These are phyloP conservation scores for Lactuca saligna DNA, from an alignment of 129 eudicot genomes.

Conservation along the genomic window DNA sequence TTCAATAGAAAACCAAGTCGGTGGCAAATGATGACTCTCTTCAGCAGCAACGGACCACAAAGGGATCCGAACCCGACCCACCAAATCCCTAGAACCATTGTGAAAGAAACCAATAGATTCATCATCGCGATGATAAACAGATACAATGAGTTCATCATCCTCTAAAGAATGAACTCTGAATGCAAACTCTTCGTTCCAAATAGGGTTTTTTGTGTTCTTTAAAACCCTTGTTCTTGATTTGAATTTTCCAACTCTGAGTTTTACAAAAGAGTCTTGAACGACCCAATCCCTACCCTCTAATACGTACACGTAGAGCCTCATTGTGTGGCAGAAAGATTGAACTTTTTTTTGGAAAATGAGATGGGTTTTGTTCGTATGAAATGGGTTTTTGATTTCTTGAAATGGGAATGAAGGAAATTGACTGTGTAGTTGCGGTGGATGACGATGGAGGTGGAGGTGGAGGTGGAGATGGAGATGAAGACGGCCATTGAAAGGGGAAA, in stretches of 20 bases:
- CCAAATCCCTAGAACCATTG: constrained; percentile 39
- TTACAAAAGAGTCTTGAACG: constrained; percentile 47
- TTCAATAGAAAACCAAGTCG: constrained; percentile 82
- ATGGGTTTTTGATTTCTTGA: constrained; percentile 10
- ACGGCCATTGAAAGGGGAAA: constrained; percentile 36
- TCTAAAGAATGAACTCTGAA: constrained; percentile 62
- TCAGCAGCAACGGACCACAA: constrained; percentile 60
- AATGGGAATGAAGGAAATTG: neutral
- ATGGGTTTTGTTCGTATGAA: constrained; percentile 5
- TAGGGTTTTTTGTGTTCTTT: constrained; percentile 49
- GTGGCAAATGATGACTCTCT: constrained; percentile 55
- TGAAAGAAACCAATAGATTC: constrained; percentile 44
- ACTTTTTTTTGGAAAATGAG: neutral
- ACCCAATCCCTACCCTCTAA: constrained; percentile 61
- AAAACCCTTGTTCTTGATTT: constrained; percentile 69
- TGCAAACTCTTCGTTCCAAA: constrained; percentile 94
- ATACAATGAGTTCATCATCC: constrained; percentile 64
- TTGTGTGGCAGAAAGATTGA: constrained; percentile 12
- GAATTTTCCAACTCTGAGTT: constrained; percentile 60
- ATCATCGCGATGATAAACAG: constrained; percentile 42
- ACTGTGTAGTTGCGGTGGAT: constrained; percentile 8
- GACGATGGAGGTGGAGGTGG: constrained; percentile 10
- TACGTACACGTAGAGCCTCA: constrained; percentile 79
- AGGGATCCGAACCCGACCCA: constrained; percentile 84
- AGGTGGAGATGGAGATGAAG: constrained; percentile 18